Evolutionary conservation across 2,329 filamentous ascomycete species (phyloP), one percentile per base, ranked within the genome.

Genomic region (Colletotrichum zoysiae): DNA sequence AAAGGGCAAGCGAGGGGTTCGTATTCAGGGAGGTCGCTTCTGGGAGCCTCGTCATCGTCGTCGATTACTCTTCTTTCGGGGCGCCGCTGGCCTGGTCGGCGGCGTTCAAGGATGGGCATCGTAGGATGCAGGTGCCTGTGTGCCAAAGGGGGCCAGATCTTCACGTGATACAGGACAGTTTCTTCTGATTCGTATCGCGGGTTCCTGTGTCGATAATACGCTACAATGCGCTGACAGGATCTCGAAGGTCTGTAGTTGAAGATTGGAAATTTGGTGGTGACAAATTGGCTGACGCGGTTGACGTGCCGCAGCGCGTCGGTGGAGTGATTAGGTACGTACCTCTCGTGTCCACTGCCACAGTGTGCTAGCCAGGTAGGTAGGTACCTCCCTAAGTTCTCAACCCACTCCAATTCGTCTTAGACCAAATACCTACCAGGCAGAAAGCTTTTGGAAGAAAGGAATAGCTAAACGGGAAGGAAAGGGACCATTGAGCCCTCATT

Each of bases 1-100:
- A 89, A 83, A 7, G 85, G 82, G 68, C 81, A 85, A 12, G 80
- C 77, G 9, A 84, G 86, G 3, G 84, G 80, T 68, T 89, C 81
- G 79, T 89, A 89, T 1, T 81, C 79, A 2, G 87, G 87, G n/a
- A 88, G 78, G 18, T 81, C 76, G 30, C 42, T 55, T 23, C 30
- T 58, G 5, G 42, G 57, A n/a, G n/a, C 60, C 18, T 68, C 68
- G 26, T 67, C 64, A 26, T 68, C 69, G n/a, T 69, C 59, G 65
- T 55, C 66, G 20, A 33, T 60, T 50, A 65, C 60, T 30, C 66
- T 46, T 26, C 66, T 61, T 48, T 72, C 70, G 11, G 69, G 65
- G 33, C 70, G 70, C 46, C 70, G 70, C 40, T 72, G 70, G 44
- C 56, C 26, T 38, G 50, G 63, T 61, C 70, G 51, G 33, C 70